A percentile compares a stretch with the other conserved stretches of the same genome.
Evolutionary conservation across 345 rosid genomes (phyloP).

Genomic region (Conringia planisiliqua): DNA sequence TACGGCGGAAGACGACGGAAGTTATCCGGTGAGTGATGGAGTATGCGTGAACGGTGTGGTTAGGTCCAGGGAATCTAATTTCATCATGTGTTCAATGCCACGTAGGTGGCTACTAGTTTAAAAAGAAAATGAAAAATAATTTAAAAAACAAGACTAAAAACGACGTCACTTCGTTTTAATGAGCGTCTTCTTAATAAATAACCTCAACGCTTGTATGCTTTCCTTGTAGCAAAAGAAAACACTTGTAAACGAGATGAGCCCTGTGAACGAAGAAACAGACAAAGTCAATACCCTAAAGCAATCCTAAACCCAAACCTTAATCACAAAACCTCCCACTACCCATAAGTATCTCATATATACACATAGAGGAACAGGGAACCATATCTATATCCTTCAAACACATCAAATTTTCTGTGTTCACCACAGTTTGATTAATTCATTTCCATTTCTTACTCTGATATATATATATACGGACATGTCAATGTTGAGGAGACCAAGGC

Average conservation of each 20-base stretch:
- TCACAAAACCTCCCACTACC: constrained; percentile 15
- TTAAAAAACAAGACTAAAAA: background rate
- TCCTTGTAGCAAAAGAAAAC: constrained; percentile 23
- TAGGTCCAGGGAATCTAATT: constrained; percentile 5
- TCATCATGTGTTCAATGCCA: constrained; percentile 22
- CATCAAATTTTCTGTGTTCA: constrained; percentile 4
- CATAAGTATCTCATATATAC: constrained; percentile 2
- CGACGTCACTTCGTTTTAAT: background rate
- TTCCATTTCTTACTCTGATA: background rate
- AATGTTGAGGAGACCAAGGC: constrained; percentile 17
- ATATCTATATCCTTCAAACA: background rate
- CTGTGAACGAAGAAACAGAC: constrained; percentile 17
- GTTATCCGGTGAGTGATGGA: constrained; percentile 28
- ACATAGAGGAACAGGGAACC: background rate
- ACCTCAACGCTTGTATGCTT: background rate
- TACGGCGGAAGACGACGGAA: constrained; percentile 31
- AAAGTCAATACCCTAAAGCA: constrained; percentile 29
- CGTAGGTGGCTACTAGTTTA: background rate
- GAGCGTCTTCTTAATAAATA: background rate
- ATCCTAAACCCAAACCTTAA: constrained; percentile 33
- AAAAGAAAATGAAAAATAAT: background rate
- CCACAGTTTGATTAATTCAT: background rate
- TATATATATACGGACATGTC: background rate
- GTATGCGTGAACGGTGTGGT: constrained; percentile 1
- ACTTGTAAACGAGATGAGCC: background rate